phyloP scores from a whole-genome alignment of 805 yeast species.

The Cyberlindnera lachancei region DNA sequence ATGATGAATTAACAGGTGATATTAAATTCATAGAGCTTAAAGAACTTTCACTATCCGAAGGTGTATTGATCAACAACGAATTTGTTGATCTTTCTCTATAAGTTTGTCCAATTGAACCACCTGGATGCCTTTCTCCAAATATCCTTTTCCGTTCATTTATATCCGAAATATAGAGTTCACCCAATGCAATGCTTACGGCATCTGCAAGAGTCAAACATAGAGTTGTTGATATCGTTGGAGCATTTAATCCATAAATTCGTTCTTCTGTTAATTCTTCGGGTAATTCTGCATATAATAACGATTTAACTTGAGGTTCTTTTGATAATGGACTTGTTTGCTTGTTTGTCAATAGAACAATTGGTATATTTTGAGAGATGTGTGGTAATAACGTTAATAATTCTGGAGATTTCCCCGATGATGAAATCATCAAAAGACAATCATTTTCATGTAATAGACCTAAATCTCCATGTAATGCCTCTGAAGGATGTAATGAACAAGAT shows the following conservation, averaged over 20 bases:
- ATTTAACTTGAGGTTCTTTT: slow-evolving; percentile 37
- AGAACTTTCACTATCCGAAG: slow-evolving; percentile 20
- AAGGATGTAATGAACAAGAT: slow-evolving; percentile 65
- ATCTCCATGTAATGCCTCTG: slow-evolving; percentile 89
- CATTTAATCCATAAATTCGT: slow-evolving; percentile 66
- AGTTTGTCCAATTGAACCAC: slow-evolving; percentile 77
- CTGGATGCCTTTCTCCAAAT: slow-evolving; percentile 78
- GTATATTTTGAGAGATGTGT: slow-evolving; percentile 46
- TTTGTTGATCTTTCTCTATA: slow-evolving; percentile 17
- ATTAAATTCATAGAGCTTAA: slow-evolving; percentile 7
- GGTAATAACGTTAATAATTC: slow-evolving; percentile 49
- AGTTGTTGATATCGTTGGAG: slow-evolving; percentile 83
- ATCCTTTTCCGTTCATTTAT: slow-evolving; percentile 40
- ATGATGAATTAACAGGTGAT: too few species aligned
- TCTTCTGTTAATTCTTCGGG: slow-evolving; percentile 51
- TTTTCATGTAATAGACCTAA: slow-evolving; percentile 58
- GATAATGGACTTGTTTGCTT: slow-evolving; percentile 49
- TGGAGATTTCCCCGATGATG: slow-evolving; percentile 79
- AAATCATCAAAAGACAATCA: slow-evolving; percentile 56
- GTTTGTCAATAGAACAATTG: slow-evolving; percentile 60
- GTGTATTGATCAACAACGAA: slow-evolving; percentile 8
- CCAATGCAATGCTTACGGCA: slow-evolving; percentile 65
- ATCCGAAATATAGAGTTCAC: slow-evolving; percentile 59
- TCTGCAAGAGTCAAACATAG: slow-evolving; percentile 71
- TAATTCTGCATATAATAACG: slow-evolving; percentile 55